Percentiles rank a stretch among this genome's conserved stretches.
Conservation (phyloP, 495 filamentous ascomycete species). For the Aspergillus nanangensis region DNA sequence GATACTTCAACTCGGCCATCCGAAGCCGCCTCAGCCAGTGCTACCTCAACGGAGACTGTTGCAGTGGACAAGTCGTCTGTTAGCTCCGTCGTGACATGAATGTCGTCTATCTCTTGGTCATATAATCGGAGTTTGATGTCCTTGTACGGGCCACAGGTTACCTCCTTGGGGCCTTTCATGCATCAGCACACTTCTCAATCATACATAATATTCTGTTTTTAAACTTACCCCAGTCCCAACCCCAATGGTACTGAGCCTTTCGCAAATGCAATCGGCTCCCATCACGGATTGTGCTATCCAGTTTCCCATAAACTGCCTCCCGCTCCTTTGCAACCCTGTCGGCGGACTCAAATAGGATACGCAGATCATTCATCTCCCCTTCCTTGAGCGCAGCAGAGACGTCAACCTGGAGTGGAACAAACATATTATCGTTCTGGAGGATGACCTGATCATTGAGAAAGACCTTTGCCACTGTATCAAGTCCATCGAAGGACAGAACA, state of each 20-base stretch:
- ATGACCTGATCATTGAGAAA: neutral
- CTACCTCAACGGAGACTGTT: neutral
- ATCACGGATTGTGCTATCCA: neutral
- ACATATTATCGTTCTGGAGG: constrained; percentile 1
- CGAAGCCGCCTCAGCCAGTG: neutral
- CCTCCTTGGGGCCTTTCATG: neutral
- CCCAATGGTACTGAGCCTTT: constrained; percentile 3
- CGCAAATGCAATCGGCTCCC: constrained; percentile 1
- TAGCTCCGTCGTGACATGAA: neutral
- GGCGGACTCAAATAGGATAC: neutral
- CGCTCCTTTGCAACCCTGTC: neutral
- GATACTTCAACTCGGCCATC: neutral
- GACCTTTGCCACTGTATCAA: neutral
- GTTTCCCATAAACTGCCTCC: neutral
- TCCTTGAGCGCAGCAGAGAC: neutral
- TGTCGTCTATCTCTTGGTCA: neutral
- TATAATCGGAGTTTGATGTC: neutral
- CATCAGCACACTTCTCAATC: neutral
- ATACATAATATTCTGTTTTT: neutral
- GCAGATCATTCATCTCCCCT: neutral
- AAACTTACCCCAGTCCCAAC: constrained; percentile 2
- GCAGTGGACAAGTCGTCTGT: neutral
- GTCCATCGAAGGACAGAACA: neutral
- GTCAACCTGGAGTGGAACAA: neutral
- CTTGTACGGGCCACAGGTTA: constrained; percentile 1